phyloP scores from a whole-genome alignment of 306 rosid genomes.

The Ormosia semicastrata region DNA sequence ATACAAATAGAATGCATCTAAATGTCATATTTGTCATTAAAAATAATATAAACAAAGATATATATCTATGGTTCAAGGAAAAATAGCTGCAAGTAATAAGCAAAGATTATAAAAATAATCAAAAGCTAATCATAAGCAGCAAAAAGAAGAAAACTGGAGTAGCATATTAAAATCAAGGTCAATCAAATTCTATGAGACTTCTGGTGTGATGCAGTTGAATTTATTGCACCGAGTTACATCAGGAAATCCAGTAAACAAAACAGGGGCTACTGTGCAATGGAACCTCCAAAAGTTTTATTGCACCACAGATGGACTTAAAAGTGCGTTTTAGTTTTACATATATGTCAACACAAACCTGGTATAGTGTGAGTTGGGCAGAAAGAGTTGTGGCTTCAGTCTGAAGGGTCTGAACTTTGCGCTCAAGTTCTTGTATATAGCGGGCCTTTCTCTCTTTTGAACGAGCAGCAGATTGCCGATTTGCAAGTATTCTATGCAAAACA shows the following conservation, averaged over 20 bases:
- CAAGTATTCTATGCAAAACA: slow-evolving; percentile 63
- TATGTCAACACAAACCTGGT: slow-evolving; percentile 62
- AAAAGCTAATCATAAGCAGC: not conserved
- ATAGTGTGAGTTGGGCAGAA: slow-evolving; percentile 83
- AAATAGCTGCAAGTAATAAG: not conserved
- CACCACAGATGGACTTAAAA: not conserved
- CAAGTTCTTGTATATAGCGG: slow-evolving; percentile 85
- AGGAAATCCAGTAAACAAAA: not conserved
- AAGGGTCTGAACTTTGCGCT: slow-evolving; percentile 92
- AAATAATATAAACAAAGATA: not conserved
- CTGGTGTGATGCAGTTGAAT: not conserved
- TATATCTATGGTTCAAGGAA: not conserved
- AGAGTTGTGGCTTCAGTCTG: slow-evolving; percentile 95
- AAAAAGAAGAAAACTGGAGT: not conserved
- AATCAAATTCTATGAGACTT: not conserved
- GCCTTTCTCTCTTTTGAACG: slow-evolving; percentile 96
- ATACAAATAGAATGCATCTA: not conserved
- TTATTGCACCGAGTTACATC: not conserved
- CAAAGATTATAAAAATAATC: not conserved
- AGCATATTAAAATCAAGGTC: not conserved
- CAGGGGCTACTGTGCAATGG: not conserved
- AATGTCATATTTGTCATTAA: not conserved
- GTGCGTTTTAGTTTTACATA: not conserved
- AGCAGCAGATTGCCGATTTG: slow-evolving; percentile 94
- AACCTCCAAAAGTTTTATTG: too few species aligned